A percentile compares a stretch with the other conserved stretches of the same genome.
Evolutionary conservation across 192 early-diverging fungal genomes (phyloP).

Genomic region (Coemansia sp.): DNA sequence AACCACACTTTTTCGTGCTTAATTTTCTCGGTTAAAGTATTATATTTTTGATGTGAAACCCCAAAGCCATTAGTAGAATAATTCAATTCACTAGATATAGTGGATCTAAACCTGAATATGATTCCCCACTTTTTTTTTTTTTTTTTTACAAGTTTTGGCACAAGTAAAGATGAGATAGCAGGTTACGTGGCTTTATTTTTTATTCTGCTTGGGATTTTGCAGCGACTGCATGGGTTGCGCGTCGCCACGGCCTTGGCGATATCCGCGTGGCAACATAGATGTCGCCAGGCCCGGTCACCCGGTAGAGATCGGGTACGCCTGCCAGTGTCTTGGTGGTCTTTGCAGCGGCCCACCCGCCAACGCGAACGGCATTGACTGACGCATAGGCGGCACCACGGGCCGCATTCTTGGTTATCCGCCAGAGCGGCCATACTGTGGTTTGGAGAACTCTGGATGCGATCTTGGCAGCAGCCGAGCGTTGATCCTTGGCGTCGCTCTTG

Average conservation of each 20-base stretch:
- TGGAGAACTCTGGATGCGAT: constrained; percentile 5
- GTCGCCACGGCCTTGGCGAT: constrained; percentile 45
- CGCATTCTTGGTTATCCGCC: constrained; percentile 11
- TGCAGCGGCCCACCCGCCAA: constrained; percentile 29
- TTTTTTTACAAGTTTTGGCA: background rate
- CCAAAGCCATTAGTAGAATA: too few species aligned
- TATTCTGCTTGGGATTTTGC: constrained; percentile 21
- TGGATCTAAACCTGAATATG: background rate
- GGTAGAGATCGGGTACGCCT: constrained; percentile 53
- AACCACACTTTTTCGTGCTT: background rate
- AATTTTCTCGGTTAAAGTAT: too few species aligned
- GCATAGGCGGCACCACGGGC: constrained; percentile 12
- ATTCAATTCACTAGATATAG: too few species aligned
- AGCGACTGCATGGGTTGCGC: constrained; percentile 25
- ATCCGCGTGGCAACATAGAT: constrained; percentile 48
- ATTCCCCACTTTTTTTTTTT: background rate
- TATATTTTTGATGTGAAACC: too few species aligned
- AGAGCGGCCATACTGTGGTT: constrained; percentile 10
- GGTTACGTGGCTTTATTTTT: background rate
- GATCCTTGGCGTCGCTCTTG: background rate
- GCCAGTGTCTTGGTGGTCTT: constrained; percentile 39
- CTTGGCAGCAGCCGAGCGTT: background rate
- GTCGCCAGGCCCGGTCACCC: constrained; percentile 44
- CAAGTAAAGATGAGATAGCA: background rate
- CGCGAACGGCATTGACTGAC: constrained; percentile 20